phyloP scores from a whole-genome alignment of 768 basidiomycete species.

The Tulasnella sp. region DNA sequence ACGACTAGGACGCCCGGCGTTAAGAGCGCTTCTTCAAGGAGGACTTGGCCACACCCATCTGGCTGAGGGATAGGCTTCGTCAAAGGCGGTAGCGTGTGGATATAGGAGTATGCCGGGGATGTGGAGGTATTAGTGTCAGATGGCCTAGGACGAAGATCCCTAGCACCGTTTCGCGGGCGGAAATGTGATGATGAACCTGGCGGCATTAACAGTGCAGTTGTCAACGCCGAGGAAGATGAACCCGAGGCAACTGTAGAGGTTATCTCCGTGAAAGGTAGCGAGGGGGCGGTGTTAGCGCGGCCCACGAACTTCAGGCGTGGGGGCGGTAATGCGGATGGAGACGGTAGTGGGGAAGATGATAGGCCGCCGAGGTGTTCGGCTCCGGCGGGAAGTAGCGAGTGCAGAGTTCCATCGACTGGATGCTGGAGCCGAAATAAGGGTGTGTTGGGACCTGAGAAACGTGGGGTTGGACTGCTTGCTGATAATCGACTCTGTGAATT shows the following conservation, averaged over 20 bases:
- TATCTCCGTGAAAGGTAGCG: background rate
- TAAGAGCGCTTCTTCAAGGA: background rate
- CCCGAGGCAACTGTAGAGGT: constrained; percentile 1
- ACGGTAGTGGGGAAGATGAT: background rate
- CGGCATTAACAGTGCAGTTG: background rate
- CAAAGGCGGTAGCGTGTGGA: constrained; percentile 6
- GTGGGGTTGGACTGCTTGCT: background rate
- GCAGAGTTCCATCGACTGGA: background rate
- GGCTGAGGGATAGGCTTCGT: constrained; percentile 4
- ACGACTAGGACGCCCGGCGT: background rate
- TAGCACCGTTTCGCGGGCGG: background rate
- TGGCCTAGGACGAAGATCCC: background rate
- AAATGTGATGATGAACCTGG: background rate
- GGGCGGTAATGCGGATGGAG: background rate
- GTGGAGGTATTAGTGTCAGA: background rate
- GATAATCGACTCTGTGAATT: background rate
- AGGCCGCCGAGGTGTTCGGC: background rate
- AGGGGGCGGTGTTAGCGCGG: constrained; percentile 6
- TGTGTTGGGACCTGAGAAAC: background rate
- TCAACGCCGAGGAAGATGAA: background rate
- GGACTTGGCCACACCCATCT: constrained; percentile 1
- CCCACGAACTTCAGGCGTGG: constrained; percentile 9
- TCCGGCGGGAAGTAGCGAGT: background rate
- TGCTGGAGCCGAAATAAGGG: constrained; percentile 1
- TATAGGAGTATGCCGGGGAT: constrained; percentile 3